Evolutionary conservation across 2,329 filamentous ascomycete genomes (phyloP), one percentile per base, ranked within the genome.

Genomic region (Fusarium ambrosium): DNA sequence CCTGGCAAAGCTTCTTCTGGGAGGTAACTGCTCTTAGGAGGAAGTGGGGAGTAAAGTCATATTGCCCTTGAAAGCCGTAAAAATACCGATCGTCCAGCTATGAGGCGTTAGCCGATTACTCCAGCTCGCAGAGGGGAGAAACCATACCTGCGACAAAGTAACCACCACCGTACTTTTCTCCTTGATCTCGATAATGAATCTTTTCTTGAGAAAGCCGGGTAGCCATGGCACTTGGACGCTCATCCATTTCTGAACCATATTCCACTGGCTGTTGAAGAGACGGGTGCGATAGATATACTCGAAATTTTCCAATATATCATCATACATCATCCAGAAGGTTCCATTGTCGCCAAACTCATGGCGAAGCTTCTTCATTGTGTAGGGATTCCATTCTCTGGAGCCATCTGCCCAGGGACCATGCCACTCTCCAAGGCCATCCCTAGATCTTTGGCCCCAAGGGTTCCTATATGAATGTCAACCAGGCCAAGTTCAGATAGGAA

Each of bases 381-480:
- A 89, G 0, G 92, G 85, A 1, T 91, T 94, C 93, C 93, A 95
- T 79, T 94, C 89, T 74, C 92, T 90, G 6, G 91, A 92, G 0
- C 93, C 92, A 79, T 94, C 92, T 43, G 89, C 90, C 92, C 92
- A 95, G 4, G 91, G 87, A 16, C 93, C 93, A 63, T 89, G 91
- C 92, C 92, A 94, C 81, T 94, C 92, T 60, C 84, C 84, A 3
- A 82, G 61, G 13, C 84, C 84, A 24, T 73, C 75, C 22, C 75
- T 73, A 13, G 76, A 71, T 32, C 88, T 88, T 69, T 89, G 85
- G 14, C 93, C 93, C 93, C 92, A 94, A 0, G 93, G 93, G 77
- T 95, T 94, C 48, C 92, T 90, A 58, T 82, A 6, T 45, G n/a
- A 45, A 58, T 7, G 13, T 41, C n/a, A 45, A 64, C 75, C 4